Base-by-base conservation (phyloP, 139 green algal genomes). In the Nannochloris sp. region DNA sequence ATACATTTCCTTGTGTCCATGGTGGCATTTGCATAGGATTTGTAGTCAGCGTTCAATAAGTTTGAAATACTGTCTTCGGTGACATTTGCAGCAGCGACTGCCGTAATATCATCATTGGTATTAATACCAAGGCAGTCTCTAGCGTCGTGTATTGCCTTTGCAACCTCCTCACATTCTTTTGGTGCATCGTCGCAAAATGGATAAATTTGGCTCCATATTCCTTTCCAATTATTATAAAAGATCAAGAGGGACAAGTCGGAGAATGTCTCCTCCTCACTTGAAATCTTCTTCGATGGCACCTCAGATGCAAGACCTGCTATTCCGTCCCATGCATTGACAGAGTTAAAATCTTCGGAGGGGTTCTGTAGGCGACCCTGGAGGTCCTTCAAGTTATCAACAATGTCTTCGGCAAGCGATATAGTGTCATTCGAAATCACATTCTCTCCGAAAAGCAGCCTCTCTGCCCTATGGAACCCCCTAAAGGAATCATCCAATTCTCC, bases 181-280 rank as follows among this genome's bases (percentile, higher is more conserved):
- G n/a, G 5, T 15, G 31, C 40, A 16, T 59, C 40, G 61, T 43
- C 27, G 25, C 60, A 73, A 40, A 31, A 71, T 15, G 31, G 50
- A 34, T n/a, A 25, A 34, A 29, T 23, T 58, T 58, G 51, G 25
- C 57, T 62, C 18, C 62, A 65, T 53, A 70, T 70, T 19, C 69
- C 69, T 60, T 71, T 75, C 69, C 69, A 71, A 53, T 75, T 71
- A 62, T 75, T 75, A 54, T 75, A 69, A 55, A 71, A 75, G 50
- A 75, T 71, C 29, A 75, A 21, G 1, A 59, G 34, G 49, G 48
- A 66, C 27, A 75, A 57, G 34, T 66, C 54, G 25, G 16, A 53
- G 62, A 19, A 66, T 19, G 69, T 71, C 59, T 75, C 69, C 51
- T 75, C 69, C 61, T 75, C 69, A 43, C 62, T 71, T 27, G 46